Base-by-base conservation (phyloP, 495 filamentous ascomycete genomes). In the Sporormia fimetaria region DNA sequence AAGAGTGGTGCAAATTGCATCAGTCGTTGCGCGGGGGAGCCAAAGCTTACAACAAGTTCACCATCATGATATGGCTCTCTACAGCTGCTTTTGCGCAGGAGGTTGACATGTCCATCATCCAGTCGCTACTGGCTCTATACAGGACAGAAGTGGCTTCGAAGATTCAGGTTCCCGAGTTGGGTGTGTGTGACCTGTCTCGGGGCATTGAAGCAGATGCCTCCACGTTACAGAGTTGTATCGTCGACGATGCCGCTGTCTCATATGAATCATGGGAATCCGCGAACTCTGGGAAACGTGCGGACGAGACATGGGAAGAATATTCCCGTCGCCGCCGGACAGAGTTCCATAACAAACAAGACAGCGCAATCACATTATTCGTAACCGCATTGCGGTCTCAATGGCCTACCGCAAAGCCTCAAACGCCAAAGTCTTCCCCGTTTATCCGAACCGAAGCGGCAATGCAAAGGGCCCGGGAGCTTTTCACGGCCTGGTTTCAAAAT, bases 11-110 rank as follows among this genome's bases (percentile, higher is more conserved):
- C 24, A 16, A 12, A 22, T 21, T 47, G 10, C 45, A 49, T 23
- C 29, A 9, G 9, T 37, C 39, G 1, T 24, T 49, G 1, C 25
- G 33, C 16, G 12, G 12, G 4, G 32, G 21, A 3, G 14, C 15
- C 9, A 8, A 24, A 2, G 8, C 9, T 1, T 36, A 29, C 23
- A 38, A 44, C 16, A 44, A 29, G 23, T 55, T 49, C 33, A 17
- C 42, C 10, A 14, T 56, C 22, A 50, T 41, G 37, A 47, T 44
- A 2, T 56, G 53, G 53, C 28, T 53, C 10, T 49, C 52, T 11
- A 49, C 52, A 1, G 4, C 42, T n/a, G 52, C 49, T 10, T 48
- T 40, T 30, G 12, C 42, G n/a, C 18, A 34, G 5, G 12, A 21
- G 1, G 17, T 32, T n/a, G 44, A 49, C 31, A 45, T 36, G 40